Conservation (phyloP, 345 rosid species). For the Populus tremula region DNA sequence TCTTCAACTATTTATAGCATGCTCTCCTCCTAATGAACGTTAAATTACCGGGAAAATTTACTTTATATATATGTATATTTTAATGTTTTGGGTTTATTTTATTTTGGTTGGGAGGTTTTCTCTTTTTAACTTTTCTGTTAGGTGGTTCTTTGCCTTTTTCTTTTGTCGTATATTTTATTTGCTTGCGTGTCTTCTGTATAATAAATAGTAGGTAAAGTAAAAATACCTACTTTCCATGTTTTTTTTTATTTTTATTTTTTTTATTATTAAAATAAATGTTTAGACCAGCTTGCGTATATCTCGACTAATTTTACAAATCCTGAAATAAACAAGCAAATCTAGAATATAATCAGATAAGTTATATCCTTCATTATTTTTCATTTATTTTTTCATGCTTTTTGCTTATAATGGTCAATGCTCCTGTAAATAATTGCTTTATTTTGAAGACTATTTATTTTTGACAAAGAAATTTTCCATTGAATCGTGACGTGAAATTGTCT, state of each 20-base stretch:
- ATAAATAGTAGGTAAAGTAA: background rate
- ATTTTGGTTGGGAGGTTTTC: background rate
- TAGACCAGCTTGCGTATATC: accelerated
- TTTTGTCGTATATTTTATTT: background rate
- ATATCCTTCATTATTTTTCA: too few relatives aligned
- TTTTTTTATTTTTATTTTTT: too few relatives aligned
- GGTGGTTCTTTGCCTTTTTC: background rate
- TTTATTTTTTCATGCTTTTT: too few relatives aligned
- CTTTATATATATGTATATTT: too few relatives aligned
- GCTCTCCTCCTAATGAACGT: slow-evolving; percentile 23
- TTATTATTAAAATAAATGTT: too few relatives aligned
- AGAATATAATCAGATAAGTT: accelerated
- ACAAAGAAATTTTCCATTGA: too few relatives aligned
- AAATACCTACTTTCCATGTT: background rate
- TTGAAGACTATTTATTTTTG: background rate
- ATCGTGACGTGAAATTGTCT: too few relatives aligned
- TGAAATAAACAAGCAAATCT: too few relatives aligned
- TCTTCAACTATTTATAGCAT: slow-evolving; percentile 41
- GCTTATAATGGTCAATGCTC: background rate
- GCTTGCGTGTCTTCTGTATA: background rate
- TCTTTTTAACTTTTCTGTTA: slow-evolving; percentile 9
- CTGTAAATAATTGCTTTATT: too few relatives aligned
- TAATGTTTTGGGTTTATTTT: background rate
- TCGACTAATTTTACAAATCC: too few relatives aligned
- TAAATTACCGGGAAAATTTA: slow-evolving; percentile 9